A percentile compares a stretch with the other conserved stretches of the same genome.
phyloP scores from a whole-genome alignment of 1,284 basidiomycete genomes.

The Ganoderma resinaceum region DNA sequence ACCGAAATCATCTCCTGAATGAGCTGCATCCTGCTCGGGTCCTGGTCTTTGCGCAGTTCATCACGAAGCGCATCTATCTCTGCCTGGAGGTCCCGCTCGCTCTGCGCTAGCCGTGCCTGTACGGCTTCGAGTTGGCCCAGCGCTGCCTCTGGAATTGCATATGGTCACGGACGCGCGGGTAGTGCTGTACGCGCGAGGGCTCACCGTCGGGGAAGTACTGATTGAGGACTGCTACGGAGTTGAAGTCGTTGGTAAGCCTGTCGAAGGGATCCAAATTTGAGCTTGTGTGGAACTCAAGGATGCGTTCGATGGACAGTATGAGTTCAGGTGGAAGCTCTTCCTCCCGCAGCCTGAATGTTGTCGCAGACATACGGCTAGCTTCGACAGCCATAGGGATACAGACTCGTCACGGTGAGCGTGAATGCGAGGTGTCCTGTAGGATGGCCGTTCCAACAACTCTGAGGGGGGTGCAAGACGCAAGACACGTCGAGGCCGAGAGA shows the following conservation, averaged over 20 bases:
- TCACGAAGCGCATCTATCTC: slow-evolving; percentile 76
- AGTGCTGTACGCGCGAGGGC: slow-evolving; percentile 32
- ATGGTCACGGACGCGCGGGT: slow-evolving; percentile 10
- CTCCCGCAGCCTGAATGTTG: slow-evolving; percentile 34
- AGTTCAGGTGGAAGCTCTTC: slow-evolving; percentile 71
- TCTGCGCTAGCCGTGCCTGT: slow-evolving; percentile 64
- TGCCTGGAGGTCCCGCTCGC: slow-evolving; percentile 68
- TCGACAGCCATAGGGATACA: slow-evolving; percentile 19
- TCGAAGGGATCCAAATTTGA: slow-evolving; percentile 62
- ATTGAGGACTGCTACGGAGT: slow-evolving; percentile 67
- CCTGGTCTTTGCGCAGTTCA: slow-evolving; percentile 78
- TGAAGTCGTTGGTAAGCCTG: slow-evolving; percentile 63
- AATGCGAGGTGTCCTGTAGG: background rate
- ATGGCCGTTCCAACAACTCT: background rate
- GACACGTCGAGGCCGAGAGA: slow-evolving; percentile 8
- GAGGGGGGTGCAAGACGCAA: background rate
- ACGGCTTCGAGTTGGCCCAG: slow-evolving; percentile 69
- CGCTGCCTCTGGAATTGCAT: slow-evolving; percentile 60
- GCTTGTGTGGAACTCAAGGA: slow-evolving; percentile 60
- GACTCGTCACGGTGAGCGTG: too few species aligned
- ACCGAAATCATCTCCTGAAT: slow-evolving; percentile 96
- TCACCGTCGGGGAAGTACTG: slow-evolving; percentile 79
- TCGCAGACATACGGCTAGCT: slow-evolving; percentile 16
- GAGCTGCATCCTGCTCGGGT: slow-evolving; percentile 83
- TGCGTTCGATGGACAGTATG: slow-evolving; percentile 69